phyloP scores from a whole-genome alignment of 2,329 filamentous ascomycete genomes.

The Neonectria ditissima region DNA sequence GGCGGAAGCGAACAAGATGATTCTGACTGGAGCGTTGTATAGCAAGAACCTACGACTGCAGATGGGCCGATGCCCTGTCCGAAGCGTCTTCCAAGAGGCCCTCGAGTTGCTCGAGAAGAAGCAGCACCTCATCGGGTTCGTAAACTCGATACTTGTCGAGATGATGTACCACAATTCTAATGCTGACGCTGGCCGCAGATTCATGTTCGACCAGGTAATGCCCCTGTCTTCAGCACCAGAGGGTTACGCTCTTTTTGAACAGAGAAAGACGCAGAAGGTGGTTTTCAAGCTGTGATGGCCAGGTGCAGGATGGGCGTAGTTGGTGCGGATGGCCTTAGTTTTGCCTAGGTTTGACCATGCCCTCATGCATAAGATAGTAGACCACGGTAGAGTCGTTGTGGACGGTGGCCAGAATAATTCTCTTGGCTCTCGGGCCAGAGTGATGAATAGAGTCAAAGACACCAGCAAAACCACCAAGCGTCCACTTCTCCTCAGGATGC shows the following conservation, averaged over 20 bases:
- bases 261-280: slow-evolving; percentile 80
- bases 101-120: slow-evolving; percentile 73
- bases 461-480: slow-evolving; percentile 71
- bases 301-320: not conserved
- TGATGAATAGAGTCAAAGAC: slow-evolving; percentile 75
- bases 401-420: slow-evolving; percentile 78
- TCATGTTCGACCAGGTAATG: slow-evolving; percentile 83
- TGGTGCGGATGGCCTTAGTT: slow-evolving; percentile 66
- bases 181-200: slow-evolving; percentile 58
- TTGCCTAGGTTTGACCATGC: slow-evolving; percentile 87
- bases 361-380: slow-evolving; percentile 87
- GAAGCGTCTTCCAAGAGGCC: slow-evolving; percentile 75
- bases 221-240: slow-evolving; percentile 73
- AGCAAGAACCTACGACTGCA: slow-evolving; percentile 79
- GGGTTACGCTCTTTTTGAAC: slow-evolving; percentile 78
- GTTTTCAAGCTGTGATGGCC: slow-evolving; percentile 67
- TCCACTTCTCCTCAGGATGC: slow-evolving; percentile 79
- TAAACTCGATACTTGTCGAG: slow-evolving; percentile 18
- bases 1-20: slow-evolving; percentile 36
- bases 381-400: slow-evolving; percentile 86
- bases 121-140: slow-evolving; percentile 74
- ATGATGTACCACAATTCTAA: not conserved
- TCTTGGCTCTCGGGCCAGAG: slow-evolving; percentile 67
- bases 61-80: slow-evolving; percentile 82
- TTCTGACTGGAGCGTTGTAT: slow-evolving; percentile 21